These are phyloP conservation scores for Urochloa ruziziensis DNA, from an alignment of 176 grass and related monocot genomes.

Conservation along the genomic window DNA sequence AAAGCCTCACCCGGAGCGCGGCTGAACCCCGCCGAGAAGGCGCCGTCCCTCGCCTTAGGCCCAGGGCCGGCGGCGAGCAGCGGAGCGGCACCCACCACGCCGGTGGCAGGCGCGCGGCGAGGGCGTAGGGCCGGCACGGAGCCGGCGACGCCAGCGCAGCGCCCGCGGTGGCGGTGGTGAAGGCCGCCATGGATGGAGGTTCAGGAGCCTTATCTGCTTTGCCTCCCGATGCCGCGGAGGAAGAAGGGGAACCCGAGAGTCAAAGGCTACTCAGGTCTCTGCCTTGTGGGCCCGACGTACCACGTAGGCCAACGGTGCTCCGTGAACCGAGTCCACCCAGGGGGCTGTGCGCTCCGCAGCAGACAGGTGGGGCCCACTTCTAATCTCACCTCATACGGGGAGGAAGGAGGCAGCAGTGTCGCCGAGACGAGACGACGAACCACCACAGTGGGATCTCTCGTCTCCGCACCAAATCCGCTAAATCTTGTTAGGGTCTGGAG, in stretches of 20 bases:
- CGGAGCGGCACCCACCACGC: constrained; percentile 15
- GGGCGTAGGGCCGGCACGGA: not conserved
- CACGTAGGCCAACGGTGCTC: not conserved
- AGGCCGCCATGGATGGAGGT: constrained; percentile 37
- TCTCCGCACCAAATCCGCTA: not conserved
- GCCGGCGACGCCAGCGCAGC: constrained; percentile 17
- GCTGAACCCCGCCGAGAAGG: not conserved
- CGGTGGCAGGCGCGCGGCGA: not conserved
- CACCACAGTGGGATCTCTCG: not conserved
- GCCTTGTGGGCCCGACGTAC: not conserved
- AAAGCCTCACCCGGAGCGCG: constrained; percentile 20
- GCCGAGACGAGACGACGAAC: not conserved
- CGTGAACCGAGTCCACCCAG: constrained; percentile 27
- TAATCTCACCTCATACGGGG: not conserved
- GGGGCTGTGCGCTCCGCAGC: too few relatives aligned
- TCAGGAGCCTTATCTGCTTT: constrained; percentile 26
- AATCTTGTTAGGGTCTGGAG: constrained; percentile 15
- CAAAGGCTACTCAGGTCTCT: not conserved
- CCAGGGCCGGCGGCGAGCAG: not conserved
- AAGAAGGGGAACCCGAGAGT: not conserved
- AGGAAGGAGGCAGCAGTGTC: not conserved
- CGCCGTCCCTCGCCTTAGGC: constrained; percentile 3
- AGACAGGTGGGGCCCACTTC: not conserved
- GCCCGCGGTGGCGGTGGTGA: not conserved
- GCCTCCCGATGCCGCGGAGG: not conserved